Conservation (phyloP, 306 rosid species). For the Quercus dentata region DNA sequence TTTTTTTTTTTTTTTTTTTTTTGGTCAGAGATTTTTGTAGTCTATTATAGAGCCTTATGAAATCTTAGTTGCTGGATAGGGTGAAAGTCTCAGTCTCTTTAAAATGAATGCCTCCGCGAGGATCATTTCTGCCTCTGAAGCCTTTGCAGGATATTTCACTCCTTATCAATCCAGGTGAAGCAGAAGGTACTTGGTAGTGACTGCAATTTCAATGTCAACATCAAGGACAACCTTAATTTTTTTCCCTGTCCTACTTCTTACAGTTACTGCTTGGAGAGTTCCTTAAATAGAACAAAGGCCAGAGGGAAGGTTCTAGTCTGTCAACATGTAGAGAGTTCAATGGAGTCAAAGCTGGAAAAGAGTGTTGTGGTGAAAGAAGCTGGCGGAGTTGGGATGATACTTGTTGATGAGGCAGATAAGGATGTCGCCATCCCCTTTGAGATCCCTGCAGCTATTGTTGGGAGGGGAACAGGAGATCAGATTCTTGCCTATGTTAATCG, state of each 20-base stretch:
- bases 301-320: constrained; percentile 78
- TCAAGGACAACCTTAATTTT: constrained; percentile 26
- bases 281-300: constrained; percentile 64
- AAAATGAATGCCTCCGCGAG: constrained; percentile 56
- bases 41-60: constrained; percentile 5
- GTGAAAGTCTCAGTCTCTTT: constrained; percentile 61
- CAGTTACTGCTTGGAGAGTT: constrained; percentile 75
- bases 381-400: constrained; percentile 80
- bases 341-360: constrained; percentile 62
- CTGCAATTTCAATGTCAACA: constrained; percentile 18
- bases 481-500: constrained; percentile 50
- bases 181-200: constrained; percentile 57
- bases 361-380: constrained; percentile 61
- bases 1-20: background rate
- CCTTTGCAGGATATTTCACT: constrained; percentile 74
- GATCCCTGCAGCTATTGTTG: constrained; percentile 71
- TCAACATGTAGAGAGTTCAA: constrained; percentile 56
- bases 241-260: constrained; percentile 22
- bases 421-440: constrained; percentile 62
- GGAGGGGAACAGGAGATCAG: constrained; percentile 33
- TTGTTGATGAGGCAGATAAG: constrained; percentile 54
- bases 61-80: constrained; percentile 34
- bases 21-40: constrained; percentile 7
- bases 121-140: constrained; percentile 63
- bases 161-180: constrained; percentile 96